Evolutionary conservation across 345 rosid species (phyloP).

Genomic region (Gossypium longicalyx): DNA sequence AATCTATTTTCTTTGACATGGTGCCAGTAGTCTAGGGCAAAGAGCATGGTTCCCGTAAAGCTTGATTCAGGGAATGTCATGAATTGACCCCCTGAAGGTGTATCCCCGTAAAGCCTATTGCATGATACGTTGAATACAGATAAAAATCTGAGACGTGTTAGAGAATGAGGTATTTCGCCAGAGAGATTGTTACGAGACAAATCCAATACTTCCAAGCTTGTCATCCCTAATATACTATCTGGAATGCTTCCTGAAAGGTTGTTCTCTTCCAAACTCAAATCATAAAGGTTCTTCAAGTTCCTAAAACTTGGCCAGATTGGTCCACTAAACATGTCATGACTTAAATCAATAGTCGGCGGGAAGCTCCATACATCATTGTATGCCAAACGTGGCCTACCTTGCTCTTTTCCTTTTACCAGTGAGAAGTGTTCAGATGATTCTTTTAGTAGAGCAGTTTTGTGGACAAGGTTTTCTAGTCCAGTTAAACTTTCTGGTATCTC

Average conservation of each 20-base stretch:
- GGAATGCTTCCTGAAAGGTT: constrained; percentile 15
- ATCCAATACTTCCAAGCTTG: constrained; percentile 19
- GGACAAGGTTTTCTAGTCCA: constrained; percentile 6
- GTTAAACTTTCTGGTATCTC: constrained; percentile 24
- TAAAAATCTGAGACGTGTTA: constrained; percentile 12
- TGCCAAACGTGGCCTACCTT: neutral
- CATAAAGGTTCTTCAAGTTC: constrained; percentile 8
- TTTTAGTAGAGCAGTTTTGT: neutral
- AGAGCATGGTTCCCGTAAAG: constrained; percentile 28
- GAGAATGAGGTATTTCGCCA: constrained; percentile 15
- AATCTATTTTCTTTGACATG: neutral
- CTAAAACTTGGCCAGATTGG: constrained; percentile 18
- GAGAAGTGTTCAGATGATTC: neutral
- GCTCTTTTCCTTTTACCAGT: neutral
- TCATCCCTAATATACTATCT: constrained; percentile 11
- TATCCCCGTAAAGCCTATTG: constrained; percentile 24
- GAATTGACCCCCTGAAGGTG: constrained; percentile 28
- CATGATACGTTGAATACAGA: constrained; percentile 22
- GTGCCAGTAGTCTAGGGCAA: no score
- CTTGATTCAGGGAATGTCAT: constrained; percentile 28
- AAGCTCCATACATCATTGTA: constrained; percentile 16
- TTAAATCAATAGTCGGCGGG: constrained; percentile 27
- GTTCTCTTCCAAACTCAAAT: constrained; percentile 8
- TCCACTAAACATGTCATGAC: constrained; percentile 22
- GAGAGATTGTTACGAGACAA: constrained; percentile 12